Conservation (phyloP, 495 filamentous ascomycete species). For the Neurospora sp. region DNA sequence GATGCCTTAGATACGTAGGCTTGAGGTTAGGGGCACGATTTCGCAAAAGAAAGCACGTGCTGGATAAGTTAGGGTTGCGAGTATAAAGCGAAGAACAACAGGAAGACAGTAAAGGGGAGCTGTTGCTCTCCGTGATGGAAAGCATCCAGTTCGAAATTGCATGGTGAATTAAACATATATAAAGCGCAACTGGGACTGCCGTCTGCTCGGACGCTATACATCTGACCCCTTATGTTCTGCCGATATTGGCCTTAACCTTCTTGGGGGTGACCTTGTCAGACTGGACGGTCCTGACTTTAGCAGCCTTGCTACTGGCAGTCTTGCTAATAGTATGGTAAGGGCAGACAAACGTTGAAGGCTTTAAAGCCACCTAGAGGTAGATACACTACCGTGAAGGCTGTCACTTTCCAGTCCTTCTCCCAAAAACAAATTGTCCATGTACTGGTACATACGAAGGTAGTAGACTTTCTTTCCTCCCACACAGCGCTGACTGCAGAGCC, state of each 20-base stretch:
- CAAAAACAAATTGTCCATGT: not conserved
- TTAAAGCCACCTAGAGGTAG: not conserved
- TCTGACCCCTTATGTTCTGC: not conserved
- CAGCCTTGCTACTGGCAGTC: not conserved
- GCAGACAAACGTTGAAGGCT: not conserved
- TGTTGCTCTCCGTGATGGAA: not conserved
- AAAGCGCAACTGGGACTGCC: not conserved
- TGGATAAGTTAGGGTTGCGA: not conserved
- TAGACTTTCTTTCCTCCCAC: not conserved
- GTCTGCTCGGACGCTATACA: not conserved
- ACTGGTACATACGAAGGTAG: not conserved
- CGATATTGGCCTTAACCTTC: not conserved
- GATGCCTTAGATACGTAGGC: not conserved
- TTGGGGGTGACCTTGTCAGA: not conserved
- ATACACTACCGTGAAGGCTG: not conserved
- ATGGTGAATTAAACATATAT: not conserved
- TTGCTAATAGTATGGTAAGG: no score
- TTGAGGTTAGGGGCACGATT: not conserved
- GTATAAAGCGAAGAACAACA: not conserved
- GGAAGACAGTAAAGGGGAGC: no score
- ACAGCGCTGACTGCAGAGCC: not conserved
- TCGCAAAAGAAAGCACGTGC: not conserved
- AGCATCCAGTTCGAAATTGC: not conserved
- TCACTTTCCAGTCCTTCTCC: not conserved
- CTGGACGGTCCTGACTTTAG: not conserved